Percentiles rank a stretch among this genome's conserved stretches.
Evolutionary conservation across 768 basidiomycete species (phyloP).

Genomic region (Suillus brevipes): DNA sequence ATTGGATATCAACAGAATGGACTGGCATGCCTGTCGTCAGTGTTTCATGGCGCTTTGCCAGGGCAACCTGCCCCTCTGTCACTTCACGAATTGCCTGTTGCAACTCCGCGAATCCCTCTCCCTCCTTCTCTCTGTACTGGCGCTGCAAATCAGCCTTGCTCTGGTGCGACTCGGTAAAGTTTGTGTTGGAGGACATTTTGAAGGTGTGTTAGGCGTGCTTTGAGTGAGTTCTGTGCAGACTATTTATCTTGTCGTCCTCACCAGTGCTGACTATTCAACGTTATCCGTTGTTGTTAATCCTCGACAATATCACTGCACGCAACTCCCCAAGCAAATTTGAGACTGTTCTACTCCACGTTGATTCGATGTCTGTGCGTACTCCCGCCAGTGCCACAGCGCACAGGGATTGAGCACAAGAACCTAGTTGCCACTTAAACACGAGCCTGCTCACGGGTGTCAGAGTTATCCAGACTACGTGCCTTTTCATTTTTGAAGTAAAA

Average conservation of each 20-base stretch:
- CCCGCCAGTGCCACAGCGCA: not conserved
- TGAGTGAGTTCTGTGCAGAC: not conserved
- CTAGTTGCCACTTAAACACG: not conserved
- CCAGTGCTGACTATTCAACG: not conserved
- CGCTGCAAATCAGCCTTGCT: not conserved
- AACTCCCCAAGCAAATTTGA: not conserved
- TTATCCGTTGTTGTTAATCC: not conserved
- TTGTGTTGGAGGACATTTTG: not conserved
- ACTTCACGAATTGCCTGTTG: slow-evolving; percentile 11
- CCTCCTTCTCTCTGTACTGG: slow-evolving; percentile 2
- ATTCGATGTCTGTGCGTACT: not conserved
- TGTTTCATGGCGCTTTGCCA: slow-evolving; percentile 20
- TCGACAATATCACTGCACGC: too few species aligned
- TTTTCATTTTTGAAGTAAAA: not conserved
- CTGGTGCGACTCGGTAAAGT: not conserved
- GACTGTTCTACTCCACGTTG: not conserved
- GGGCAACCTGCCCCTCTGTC: slow-evolving; percentile 11
- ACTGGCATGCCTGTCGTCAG: slow-evolving; percentile 19
- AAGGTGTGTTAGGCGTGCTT: not conserved
- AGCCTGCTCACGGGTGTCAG: not conserved
- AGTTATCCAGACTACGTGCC: not conserved
- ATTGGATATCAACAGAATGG: not conserved
- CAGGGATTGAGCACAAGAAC: not conserved
- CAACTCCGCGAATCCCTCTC: not conserved
- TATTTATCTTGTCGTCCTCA: not conserved